Evolutionary conservation across 1,139 yeast genomes (phyloP).

Genomic region (Saccharomyces hybrid): DNA sequence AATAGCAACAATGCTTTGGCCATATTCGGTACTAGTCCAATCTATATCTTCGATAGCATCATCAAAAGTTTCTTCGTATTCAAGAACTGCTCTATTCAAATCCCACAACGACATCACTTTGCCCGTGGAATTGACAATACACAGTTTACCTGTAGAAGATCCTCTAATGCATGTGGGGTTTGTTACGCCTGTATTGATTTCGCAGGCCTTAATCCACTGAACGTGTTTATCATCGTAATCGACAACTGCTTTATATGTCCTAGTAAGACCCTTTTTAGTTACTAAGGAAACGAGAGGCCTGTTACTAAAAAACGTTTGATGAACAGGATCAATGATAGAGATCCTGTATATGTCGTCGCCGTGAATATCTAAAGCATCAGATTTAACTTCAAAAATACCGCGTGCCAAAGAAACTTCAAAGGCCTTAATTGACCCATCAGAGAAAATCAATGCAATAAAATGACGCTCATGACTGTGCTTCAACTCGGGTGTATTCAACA

Average conservation of each 20-base stretch:
- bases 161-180: constrained; percentile 55
- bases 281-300: constrained; percentile 50
- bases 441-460: constrained; percentile 40
- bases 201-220: constrained; percentile 45
- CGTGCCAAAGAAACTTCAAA: constrained; percentile 22
- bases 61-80: constrained; percentile 43
- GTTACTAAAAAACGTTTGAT: constrained; percentile 37
- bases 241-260: constrained; percentile 40
- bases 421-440: constrained; percentile 27
- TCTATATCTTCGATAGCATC: constrained; percentile 34
- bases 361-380: constrained; percentile 14
- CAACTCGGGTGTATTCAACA: constrained; percentile 43
- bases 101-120: constrained; percentile 68
- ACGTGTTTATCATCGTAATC: constrained; percentile 24
- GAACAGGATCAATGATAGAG: constrained; percentile 62
- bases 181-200: constrained; percentile 47
- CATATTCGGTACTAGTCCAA: constrained; percentile 70
- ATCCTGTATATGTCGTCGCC: constrained; percentile 37
- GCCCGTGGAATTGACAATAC: constrained; percentile 52
- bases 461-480: constrained; percentile 31
- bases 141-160: constrained; percentile 67
- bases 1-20: constrained; percentile 69
- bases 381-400: constrained; percentile 17
- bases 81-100: constrained; percentile 55
- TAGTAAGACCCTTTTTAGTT: constrained; percentile 47